A percentile compares a stretch with the other conserved stretches of the same genome.
Evolutionary conservation across 2,329 filamentous ascomycete species (phyloP).

Genomic region (Paraconiothyrium sp.): DNA sequence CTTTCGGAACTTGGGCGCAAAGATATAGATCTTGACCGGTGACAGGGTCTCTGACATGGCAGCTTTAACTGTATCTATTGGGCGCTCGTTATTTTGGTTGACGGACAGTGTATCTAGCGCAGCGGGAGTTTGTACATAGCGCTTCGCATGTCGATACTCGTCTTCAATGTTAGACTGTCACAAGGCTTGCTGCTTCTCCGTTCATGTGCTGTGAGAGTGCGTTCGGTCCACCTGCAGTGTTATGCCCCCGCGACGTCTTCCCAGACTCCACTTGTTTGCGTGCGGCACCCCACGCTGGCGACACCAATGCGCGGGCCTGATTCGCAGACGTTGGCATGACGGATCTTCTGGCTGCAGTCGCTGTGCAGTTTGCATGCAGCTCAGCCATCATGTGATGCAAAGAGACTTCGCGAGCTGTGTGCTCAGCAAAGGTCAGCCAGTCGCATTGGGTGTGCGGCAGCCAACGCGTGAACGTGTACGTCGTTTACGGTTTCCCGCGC

Average conservation of each 20-base stretch:
- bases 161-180: neutral
- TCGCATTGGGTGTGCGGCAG: neutral
- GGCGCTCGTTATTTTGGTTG: neutral
- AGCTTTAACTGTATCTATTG: conserved; percentile 1
- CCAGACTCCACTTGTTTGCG: neutral
- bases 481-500: neutral
- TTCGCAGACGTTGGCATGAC: neutral
- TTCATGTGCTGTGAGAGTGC: neutral
- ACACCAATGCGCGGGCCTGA: neutral
- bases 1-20: neutral
- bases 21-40: conserved; percentile 4
- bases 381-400: conserved; percentile 11
- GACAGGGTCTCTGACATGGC: conserved; percentile 7
- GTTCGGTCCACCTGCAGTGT: neutral
- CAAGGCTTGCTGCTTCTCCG: neutral
- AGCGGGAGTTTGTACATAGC: conserved; percentile 8
- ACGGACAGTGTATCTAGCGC: neutral
- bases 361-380: conserved; percentile 5
- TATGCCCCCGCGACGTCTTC: neutral
- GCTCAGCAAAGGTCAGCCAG: neutral
- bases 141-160: conserved; percentile 11
- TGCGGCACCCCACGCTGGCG: conserved; percentile 9
- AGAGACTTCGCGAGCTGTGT: neutral
- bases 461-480: neutral
- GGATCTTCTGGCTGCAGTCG: conserved; percentile 6